Evolutionary conservation across 441 rosid species (phyloP).

Genomic region (Pelargonium myrrhifolium): DNA sequence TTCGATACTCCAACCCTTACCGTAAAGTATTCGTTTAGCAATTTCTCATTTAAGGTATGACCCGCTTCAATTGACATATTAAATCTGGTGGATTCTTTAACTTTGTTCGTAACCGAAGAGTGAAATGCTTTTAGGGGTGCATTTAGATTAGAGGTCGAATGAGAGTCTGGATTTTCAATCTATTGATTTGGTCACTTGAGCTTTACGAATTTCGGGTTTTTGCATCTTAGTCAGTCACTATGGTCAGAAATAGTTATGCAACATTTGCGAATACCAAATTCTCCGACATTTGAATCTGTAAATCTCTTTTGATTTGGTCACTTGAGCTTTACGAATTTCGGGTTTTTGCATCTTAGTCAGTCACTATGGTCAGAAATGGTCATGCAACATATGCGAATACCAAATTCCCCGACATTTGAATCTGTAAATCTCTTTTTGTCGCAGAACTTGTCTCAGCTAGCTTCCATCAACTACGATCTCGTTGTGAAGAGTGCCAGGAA

Average conservation of each 20-base stretch:
- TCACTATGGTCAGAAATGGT: background rate
- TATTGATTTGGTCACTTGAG: too few relatives aligned
- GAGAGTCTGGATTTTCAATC: background rate
- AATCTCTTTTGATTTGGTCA: background rate
- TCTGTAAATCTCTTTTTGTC: background rate
- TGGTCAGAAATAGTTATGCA: background rate
- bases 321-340: too few relatives aligned
- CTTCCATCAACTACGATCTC: slow-evolving; percentile 85
- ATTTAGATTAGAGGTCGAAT: background rate
- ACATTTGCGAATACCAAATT: background rate
- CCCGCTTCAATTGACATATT: background rate
- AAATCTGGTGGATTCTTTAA: background rate
- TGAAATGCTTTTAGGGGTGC: background rate
- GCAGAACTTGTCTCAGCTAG: slow-evolving; percentile 91
- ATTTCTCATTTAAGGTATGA: slow-evolving; percentile 91
- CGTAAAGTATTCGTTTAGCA: slow-evolving; percentile 83
- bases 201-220: too few relatives aligned
- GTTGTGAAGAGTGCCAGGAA: slow-evolving; percentile 58
- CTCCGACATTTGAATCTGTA: background rate
- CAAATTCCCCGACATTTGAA: background rate
- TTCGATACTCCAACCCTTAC: slow-evolving; percentile 56
- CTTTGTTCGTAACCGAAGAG: background rate
- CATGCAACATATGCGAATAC: background rate
- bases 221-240: background rate
- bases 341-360: background rate